These are phyloP conservation scores for Sungouiozyma intestinalis DNA, from an alignment of 805 yeast species.

Conservation along the genomic window DNA sequence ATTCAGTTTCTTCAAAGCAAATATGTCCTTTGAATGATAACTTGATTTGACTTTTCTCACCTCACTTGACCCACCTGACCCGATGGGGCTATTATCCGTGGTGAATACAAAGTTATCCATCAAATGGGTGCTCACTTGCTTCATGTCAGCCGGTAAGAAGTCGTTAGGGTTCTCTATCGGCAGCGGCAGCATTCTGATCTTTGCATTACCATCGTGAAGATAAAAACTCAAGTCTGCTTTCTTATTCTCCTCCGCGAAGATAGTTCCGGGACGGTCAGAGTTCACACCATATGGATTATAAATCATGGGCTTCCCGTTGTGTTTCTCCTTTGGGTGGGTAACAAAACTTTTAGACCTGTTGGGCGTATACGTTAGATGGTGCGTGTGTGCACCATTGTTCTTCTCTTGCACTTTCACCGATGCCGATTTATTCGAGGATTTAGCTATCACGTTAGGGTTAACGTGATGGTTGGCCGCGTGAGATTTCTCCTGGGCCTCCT, in stretches of 20 bases:
- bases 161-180: conserved; percentile 62
- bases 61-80: conserved; percentile 65
- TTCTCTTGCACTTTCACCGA: conserved; percentile 1
- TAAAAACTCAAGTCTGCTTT: conserved; percentile 24
- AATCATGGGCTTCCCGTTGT: conserved; percentile 32
- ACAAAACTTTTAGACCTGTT: conserved; percentile 9
- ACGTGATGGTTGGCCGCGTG: background rate
- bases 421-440: background rate
- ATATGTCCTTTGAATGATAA: conserved; percentile 33
- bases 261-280: conserved; percentile 8
- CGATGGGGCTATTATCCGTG: conserved; percentile 40
- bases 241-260: conserved; percentile 5
- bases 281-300: conserved; percentile 55
- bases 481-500: conserved; percentile 18
- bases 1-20: conserved; percentile 57
- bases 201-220: conserved; percentile 28
- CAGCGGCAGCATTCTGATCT: conserved; percentile 41
- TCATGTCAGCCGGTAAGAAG: conserved; percentile 42
- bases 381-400: conserved; percentile 6
- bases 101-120: conserved; percentile 45
- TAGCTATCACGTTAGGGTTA: conserved; percentile 1
- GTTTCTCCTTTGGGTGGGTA: conserved; percentile 6
- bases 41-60: conserved; percentile 42
- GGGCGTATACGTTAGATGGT: conserved; percentile 6
- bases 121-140: conserved; percentile 40